phyloP scores from a whole-genome alignment of 1,139 yeast species.

The Hyphopichia fennica region DNA sequence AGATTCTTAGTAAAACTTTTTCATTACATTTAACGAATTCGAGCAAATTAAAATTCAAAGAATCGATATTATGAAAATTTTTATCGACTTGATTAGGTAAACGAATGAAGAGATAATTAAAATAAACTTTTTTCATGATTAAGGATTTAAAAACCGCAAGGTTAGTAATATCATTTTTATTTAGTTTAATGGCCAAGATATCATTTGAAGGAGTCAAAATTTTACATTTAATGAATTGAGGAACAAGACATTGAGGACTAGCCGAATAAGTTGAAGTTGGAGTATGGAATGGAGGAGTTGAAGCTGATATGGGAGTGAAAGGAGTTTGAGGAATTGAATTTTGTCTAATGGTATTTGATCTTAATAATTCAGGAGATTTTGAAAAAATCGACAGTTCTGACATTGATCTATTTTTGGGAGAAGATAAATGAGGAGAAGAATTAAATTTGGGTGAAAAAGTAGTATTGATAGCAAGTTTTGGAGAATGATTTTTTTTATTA shows the following conservation, averaged over 20 bases:
- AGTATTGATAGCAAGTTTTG: conserved; percentile 1
- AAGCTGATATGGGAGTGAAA: background rate
- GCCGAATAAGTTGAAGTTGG: background rate
- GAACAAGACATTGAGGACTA: background rate
- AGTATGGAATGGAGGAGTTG: background rate
- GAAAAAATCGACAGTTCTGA: conserved; percentile 5
- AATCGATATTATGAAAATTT: conserved; percentile 27
- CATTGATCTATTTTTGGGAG: no score
- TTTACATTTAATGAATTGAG: conserved; percentile 23
- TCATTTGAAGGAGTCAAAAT: conserved; percentile 29
- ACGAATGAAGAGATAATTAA: conserved; percentile 27
- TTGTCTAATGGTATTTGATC: background rate
- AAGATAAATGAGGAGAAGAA: no score
- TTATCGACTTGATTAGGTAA: conserved; percentile 20
- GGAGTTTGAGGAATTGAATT: conserved; percentile 1
- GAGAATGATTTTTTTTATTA: background rate
- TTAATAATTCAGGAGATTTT: background rate
- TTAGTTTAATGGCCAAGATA: conserved; percentile 26
- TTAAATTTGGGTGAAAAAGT: background rate
- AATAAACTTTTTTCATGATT: conserved; percentile 26
- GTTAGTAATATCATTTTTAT: conserved; percentile 23
- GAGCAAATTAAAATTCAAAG: conserved; percentile 19
- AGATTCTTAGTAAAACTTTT: conserved; percentile 18
- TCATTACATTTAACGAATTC: conserved; percentile 22
- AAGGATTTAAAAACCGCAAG: conserved; percentile 28